phyloP scores from a whole-genome alignment of 139 green algal species.

The Ettlia oleoabundans region DNA sequence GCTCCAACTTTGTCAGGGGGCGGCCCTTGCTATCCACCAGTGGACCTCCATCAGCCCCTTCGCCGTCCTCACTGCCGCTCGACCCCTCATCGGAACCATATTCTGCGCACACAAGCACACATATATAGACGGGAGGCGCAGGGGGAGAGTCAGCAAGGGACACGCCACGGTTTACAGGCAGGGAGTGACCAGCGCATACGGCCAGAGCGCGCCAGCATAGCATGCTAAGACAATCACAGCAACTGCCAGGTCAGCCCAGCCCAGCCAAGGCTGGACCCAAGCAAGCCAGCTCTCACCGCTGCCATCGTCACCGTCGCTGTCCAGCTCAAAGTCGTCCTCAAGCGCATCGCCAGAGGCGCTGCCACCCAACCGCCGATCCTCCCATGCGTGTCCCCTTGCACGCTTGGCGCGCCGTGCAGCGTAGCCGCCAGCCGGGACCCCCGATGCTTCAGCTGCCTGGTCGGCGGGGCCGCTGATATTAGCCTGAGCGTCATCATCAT shows the following conservation, averaged over 20 bases:
- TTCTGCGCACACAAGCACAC: too few species aligned
- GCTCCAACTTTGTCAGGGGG: conserved; percentile 54
- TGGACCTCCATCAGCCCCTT: conserved; percentile 41
- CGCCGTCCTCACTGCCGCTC: conserved; percentile 28
- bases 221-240: too few species aligned
- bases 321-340: conserved; percentile 50
- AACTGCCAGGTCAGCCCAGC: too few species aligned
- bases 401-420: conserved; percentile 43
- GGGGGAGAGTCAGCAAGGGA: too few species aligned
- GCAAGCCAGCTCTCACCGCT: conserved; percentile 15
- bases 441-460: too few species aligned
- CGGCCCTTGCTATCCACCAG: conserved; percentile 33
- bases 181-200: background rate
- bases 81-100: too few species aligned
- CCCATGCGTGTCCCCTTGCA: conserved; percentile 22
- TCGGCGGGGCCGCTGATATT: background rate
- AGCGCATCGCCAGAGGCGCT: conserved; percentile 57
- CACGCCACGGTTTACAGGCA: too few species aligned
- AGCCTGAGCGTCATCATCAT: conserved; percentile 23
- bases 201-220: background rate
- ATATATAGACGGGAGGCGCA: too few species aligned
- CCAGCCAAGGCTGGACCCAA: too few species aligned
- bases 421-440: conserved; percentile 46
- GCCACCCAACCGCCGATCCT: conserved; percentile 23
- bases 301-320: conserved; percentile 47